Base-by-base conservation (phyloP, 2,329 filamentous ascomycete species). In the Penicillium occitanis region DNA sequence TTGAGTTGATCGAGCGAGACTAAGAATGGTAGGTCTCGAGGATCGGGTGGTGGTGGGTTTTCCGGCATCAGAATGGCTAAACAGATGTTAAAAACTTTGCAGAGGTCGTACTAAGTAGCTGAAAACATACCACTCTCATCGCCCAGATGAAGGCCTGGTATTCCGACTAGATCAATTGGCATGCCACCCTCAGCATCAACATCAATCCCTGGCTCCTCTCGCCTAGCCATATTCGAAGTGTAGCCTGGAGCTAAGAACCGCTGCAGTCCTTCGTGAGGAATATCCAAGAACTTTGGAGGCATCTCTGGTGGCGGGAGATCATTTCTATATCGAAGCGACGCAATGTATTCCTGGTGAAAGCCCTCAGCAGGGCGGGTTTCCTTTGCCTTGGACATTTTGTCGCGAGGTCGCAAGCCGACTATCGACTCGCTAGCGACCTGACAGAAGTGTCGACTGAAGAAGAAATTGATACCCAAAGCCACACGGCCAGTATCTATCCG, bases 101-200 rank as follows among this genome's bases (percentile, higher is more conserved):
- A 30, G 25, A 42, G 22, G 28, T 28, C 17, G 7, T 17, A 33
- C 51, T 22, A 6, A 35, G 10, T 19, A 22, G 28, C 13, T 6
- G 13, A 25, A 30, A 55, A 60, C 83, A 68, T 84, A 97, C 93
- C 92, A 80, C 90, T 90, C 83, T 98, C 94, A 77, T 98, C 93
- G 66, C 93, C 94, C 73, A 98, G 90, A 74, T 98, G 97, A 66
- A 98, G 89, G 35, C 93, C 93, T 6, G 94, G 94, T 82, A 98
- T 92, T 73, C 95, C 95, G 66, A 98, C 91, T 71, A 99, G 82
- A 77, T 98, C 94, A 75, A 99, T 88, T 67, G 93, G 93, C 95
- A 99, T 98, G 66, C 95, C 95, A 72, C 98, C 86, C 82, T 99
- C 95, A 8, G 93, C 95, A 86, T 99, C 95, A 35, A 93, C 93